Evolutionary conservation across 805 yeast genomes (phyloP).

Genomic region (Nakazawaea molendinolei): DNA sequence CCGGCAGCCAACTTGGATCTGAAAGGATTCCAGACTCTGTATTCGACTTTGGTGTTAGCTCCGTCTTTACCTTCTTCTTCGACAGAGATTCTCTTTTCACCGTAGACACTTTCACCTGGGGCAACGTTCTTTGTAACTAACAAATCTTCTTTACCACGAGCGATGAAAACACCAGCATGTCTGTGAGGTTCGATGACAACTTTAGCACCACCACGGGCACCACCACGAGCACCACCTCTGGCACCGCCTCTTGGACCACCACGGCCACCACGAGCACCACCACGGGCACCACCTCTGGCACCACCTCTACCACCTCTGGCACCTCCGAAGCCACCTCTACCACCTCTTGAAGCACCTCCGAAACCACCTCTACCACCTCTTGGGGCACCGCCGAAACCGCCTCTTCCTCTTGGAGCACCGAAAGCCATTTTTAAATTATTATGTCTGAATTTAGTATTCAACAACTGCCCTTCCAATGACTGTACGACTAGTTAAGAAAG

Average conservation of each 20-base stretch:
- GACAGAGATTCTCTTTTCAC: conserved; percentile 91
- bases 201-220: conserved; percentile 88
- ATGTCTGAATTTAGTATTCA: too few relatives aligned
- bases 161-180: conserved; percentile 98
- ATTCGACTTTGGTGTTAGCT: conserved; percentile 89
- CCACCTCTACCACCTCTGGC: conserved; percentile 24
- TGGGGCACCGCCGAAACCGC: conserved; percentile 8
- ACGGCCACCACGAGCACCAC: conserved; percentile 38
- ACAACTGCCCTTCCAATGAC: too few relatives aligned
- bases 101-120: conserved; percentile 98
- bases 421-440: conserved; percentile 9
- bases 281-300: conserved; percentile 38
- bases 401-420: conserved; percentile 12
- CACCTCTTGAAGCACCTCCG: conserved; percentile 10
- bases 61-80: conserved; percentile 91
- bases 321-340: conserved; percentile 9
- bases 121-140: conserved; percentile 94
- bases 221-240: conserved; percentile 69
- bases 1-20: conserved; percentile 99
- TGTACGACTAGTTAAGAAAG: too few relatives aligned
- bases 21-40: conserved; percentile 99
- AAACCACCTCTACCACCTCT: conserved; percentile 11
- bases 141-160: conserved; percentile 99
- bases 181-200: conserved; percentile 98
- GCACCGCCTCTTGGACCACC: conserved; percentile 41